Evolutionary conservation across 371 early-diverging fungal genomes (phyloP).

Genomic region (Apophysomyces elegans): DNA sequence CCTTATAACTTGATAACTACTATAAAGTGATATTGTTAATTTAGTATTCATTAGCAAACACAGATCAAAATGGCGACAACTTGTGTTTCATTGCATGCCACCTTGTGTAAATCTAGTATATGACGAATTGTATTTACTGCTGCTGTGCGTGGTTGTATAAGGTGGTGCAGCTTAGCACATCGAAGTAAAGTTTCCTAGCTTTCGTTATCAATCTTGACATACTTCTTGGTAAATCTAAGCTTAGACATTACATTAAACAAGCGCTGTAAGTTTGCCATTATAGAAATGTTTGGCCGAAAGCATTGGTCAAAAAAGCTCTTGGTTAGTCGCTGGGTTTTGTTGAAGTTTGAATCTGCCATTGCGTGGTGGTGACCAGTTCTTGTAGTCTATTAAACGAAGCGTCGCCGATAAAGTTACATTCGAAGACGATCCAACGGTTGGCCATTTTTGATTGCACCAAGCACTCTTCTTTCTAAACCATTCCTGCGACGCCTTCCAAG

Average conservation of each 20-base stretch:
- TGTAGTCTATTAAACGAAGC: neutral
- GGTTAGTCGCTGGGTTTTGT: neutral
- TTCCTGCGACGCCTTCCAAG: neutral
- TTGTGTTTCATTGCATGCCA: neutral
- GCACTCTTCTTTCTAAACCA: neutral
- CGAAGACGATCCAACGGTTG: neutral
- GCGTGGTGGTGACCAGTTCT: neutral
- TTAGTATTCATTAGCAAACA: neutral
- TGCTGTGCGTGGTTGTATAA: slow-evolving; percentile 4
- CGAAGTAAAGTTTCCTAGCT: neutral
- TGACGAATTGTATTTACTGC: neutral
- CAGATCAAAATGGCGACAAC: neutral
- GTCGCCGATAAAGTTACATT: neutral
- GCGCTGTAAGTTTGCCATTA: neutral
- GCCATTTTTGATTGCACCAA: slow-evolving; percentile 1
- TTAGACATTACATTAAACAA: neutral
- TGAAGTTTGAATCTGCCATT: neutral
- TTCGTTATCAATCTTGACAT: neutral
- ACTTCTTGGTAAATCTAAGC: neutral
- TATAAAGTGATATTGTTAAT: neutral
- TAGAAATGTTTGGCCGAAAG: neutral
- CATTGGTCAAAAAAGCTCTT: neutral
- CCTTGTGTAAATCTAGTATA: neutral
- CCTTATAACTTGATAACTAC: neutral
- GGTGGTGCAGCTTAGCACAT: neutral